Percentiles rank a stretch among this genome's conserved stretches.
Evolutionary conservation across 257 asterid genomes (phyloP).

Genomic region (Mentha longifolia): DNA sequence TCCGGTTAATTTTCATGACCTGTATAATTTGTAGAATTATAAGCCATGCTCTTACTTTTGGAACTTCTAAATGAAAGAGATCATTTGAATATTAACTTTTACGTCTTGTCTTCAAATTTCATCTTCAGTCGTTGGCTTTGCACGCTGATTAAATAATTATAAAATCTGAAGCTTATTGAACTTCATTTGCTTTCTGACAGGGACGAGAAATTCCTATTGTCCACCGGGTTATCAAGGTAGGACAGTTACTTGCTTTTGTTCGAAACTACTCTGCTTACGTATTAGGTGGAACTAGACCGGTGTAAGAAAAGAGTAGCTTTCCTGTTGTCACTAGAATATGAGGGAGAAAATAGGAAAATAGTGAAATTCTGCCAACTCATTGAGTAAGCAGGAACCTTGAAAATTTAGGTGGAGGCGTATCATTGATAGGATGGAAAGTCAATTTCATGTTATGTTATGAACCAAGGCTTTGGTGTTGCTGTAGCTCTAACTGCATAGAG

Average conservation of each 20-base stretch:
- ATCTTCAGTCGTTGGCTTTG: conserved; percentile 16
- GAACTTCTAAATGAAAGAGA: neutral
- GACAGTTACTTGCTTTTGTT: neutral
- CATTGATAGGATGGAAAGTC: neutral
- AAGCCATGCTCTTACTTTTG: neutral
- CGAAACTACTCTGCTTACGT: neutral
- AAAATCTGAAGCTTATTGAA: conserved; percentile 3
- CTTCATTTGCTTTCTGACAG: conserved; percentile 46
- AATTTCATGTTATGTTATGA: neutral
- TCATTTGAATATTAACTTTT: neutral
- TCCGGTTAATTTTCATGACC: conserved; percentile 10
- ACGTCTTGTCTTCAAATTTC: conserved; percentile 8
- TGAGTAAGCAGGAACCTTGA: conserved; percentile 17
- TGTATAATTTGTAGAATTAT: conserved; percentile 12
- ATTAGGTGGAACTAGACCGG: conserved; percentile 15
- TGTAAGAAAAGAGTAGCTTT: conserved; percentile 8
- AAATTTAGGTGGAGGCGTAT: conserved; percentile 21
- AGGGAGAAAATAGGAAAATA: neutral
- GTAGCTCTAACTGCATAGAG: conserved; percentile 2
- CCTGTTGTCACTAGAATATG: neutral
- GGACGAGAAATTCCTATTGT: conserved; percentile 99
- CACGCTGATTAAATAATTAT: neutral
- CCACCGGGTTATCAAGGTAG: conserved; percentile 95
- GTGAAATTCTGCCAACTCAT: conserved; percentile 12
- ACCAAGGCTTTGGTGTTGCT: conserved; percentile 16